Conservation (phyloP, 306 rosid genomes). For the Prunus salicina region DNA sequence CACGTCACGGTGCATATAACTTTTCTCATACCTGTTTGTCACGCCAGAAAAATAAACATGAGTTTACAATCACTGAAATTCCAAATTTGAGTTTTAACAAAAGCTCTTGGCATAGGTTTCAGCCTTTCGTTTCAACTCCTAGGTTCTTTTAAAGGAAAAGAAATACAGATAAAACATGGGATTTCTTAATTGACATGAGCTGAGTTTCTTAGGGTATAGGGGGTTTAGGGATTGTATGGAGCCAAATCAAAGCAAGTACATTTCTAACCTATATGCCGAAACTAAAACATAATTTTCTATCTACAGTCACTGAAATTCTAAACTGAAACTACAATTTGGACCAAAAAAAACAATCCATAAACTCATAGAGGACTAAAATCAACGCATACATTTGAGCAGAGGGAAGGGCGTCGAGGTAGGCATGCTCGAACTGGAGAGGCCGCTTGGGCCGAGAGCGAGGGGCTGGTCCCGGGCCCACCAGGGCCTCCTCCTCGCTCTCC, state of each 20-base stretch:
- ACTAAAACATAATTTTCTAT: not conserved
- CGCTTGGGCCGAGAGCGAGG: conserved; percentile 78
- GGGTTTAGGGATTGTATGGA: not conserved
- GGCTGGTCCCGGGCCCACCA: conserved; percentile 74
- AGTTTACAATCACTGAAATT: no score
- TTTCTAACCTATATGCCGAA: not conserved
- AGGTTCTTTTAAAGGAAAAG: not conserved
- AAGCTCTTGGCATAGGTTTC: no score
- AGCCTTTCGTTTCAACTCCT: no score
- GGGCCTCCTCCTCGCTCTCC: conserved; percentile 46
- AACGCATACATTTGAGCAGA: conserved; percentile 69
- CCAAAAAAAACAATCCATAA: not conserved
- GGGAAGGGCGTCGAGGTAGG: conserved; percentile 88
- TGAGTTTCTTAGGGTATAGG: not conserved
- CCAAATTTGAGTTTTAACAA: no score
- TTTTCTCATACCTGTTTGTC: conserved; percentile 85
- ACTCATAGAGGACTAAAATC: not conserved
- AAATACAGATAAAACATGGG: not conserved
- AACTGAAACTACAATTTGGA: not conserved
- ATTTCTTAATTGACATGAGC: not conserved
- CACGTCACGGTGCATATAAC: conserved; percentile 96
- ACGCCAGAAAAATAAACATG: not conserved
- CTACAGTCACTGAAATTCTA: not conserved
- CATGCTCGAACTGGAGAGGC: conserved; percentile 94
- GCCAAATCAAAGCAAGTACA: not conserved